Evolutionary conservation across 2,329 filamentous ascomycete genomes (phyloP), one percentile per base, ranked within the genome.

Genomic region (Helotiales sp.): DNA sequence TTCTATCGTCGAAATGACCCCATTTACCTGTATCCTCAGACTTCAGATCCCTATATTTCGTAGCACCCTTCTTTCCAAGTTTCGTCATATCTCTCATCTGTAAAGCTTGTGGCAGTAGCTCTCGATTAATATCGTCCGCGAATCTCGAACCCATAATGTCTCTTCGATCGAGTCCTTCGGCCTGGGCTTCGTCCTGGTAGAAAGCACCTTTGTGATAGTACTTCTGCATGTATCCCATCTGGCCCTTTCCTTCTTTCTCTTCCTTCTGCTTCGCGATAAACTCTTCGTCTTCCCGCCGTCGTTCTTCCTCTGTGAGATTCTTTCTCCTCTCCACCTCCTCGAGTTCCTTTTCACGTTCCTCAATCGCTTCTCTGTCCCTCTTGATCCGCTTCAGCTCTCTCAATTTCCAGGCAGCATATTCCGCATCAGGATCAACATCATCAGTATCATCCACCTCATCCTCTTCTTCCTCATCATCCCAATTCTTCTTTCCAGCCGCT

Each of bases 201-300:
- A 98, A 99, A 15, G 95, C 95, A 49, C 95, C 95, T 76, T 93
- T 93, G 80, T 99, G 95, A 74, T 91, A 93, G 77, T 98, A 99
- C 71, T 93, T 92, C 71, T 97, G 93, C 89, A 98, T 91, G 73
- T 86, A 97, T 1, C 83, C 83, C 81, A 95, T 91, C 75, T 93
- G 89, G 53, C 91, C 91, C 60, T 88, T 87, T 51, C 79, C 74
- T 66, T 88, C 85, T 74, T 66, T 69, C 62, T 72, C 70, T 25
- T 71, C 69, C 31, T 67, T 69, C 51, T 98, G 93, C 64, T 81
- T 80, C 1, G 87, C 86, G 17, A 98, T 77, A 72, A 85, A 90
- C 51, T 82, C 89, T 42, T 86, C 83, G 73, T 99, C 95, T 72
- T 99, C 95, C 57, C 85, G 87, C 57, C 87, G 85, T 48, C 95